These are phyloP conservation scores for Acanthamoeba triangularis DNA, from an alignment of 208 protist species.

Conservation along the genomic window DNA sequence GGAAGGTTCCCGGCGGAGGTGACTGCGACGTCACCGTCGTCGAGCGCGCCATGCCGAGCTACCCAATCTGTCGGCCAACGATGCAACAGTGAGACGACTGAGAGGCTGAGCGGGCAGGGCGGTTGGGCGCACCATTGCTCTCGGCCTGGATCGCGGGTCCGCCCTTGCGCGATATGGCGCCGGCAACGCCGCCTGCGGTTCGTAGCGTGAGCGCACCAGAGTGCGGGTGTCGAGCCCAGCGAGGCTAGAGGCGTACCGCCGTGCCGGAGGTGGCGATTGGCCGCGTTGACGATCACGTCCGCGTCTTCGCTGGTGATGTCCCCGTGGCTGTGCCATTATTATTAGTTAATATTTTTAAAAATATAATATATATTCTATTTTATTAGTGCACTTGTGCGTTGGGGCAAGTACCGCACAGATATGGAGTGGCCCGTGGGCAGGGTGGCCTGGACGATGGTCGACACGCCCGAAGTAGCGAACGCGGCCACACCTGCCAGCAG, in stretches of 20 bases:
- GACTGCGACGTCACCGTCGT: constrained; percentile 35
- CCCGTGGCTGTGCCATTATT: background rate
- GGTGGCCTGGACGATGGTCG: background rate
- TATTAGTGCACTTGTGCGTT: no score
- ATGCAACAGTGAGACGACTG: background rate
- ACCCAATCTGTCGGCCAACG: background rate
- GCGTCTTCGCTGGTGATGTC: constrained; percentile 63
- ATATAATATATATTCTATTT: no score
- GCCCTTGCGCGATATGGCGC: constrained; percentile 49
- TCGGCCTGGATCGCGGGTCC: constrained; percentile 40
- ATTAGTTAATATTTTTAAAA: background rate
- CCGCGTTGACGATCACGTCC: constrained; percentile 61
- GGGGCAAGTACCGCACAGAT: background rate
- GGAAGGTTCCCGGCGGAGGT: constrained; percentile 40
- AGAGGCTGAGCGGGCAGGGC: background rate
- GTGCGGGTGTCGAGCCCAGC: background rate
- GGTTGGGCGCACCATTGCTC: background rate
- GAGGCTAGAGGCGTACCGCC: background rate
- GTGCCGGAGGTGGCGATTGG: constrained; percentile 37
- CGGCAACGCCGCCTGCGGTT: constrained; percentile 13
- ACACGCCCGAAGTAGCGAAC: background rate
- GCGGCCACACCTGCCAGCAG: background rate
- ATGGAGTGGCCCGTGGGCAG: background rate
- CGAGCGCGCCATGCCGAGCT: background rate
- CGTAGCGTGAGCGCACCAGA: background rate